Conservation (phyloP, 208 protist species). For the Angomonas ambiguus region DNA sequence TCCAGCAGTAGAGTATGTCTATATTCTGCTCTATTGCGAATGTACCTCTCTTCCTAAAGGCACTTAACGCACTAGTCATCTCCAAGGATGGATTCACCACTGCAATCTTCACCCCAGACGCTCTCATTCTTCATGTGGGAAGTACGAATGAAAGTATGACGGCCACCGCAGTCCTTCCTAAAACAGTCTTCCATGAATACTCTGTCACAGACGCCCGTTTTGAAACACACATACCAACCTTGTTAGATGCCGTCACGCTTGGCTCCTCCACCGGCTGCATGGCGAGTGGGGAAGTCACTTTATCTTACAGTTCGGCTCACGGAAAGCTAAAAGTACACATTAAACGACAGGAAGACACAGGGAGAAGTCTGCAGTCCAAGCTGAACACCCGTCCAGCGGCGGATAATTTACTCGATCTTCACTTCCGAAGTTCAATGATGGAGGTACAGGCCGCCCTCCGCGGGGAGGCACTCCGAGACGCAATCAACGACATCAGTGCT, state of each 20-base stretch:
- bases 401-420: conserved; percentile 58
- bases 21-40: conserved; percentile 61
- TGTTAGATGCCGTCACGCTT: conserved; percentile 70
- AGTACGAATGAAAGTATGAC: conserved; percentile 65
- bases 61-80: conserved; percentile 43
- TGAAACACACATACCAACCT: conserved; percentile 49
- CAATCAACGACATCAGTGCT: conserved; percentile 50
- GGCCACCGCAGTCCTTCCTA: conserved; percentile 65
- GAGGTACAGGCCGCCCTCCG: conserved; percentile 42
- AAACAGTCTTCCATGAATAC: conserved; percentile 72
- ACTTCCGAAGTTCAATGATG: conserved; percentile 42
- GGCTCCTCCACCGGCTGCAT: conserved; percentile 18
- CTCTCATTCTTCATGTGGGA: conserved; percentile 66
- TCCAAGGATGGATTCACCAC: conserved; percentile 63
- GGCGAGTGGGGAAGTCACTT: conserved; percentile 7
- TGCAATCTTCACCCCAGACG: conserved; percentile 51
- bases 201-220: conserved; percentile 44
- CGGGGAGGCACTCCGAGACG: conserved; percentile 50
- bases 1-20: too few species aligned
- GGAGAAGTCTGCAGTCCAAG: conserved; percentile 48
- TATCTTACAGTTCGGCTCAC: conserved; percentile 53
- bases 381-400: conserved; percentile 57
- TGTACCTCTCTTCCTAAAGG: conserved; percentile 49
- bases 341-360: conserved; percentile 15
- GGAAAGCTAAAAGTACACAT: conserved; percentile 67